These are phyloP conservation scores for Lachnellula cervina DNA, from an alignment of 2,329 filamentous ascomycete species.

Conservation along the genomic window DNA sequence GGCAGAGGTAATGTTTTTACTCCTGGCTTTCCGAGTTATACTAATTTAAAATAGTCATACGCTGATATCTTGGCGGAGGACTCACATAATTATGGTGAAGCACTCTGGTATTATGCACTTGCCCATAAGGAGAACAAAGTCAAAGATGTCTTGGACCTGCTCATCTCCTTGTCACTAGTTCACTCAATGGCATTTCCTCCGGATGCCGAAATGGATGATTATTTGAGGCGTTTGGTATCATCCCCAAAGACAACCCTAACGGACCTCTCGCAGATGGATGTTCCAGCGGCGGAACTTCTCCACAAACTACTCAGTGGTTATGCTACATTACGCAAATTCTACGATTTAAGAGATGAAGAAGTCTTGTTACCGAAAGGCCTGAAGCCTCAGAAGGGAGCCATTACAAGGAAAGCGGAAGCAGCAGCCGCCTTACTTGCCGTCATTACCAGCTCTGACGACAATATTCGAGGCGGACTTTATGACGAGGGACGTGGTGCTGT, in stretches of 20 bases:
- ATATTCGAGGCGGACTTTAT: constrained; percentile 85
- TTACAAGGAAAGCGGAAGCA: constrained; percentile 62
- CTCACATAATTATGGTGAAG: constrained; percentile 76
- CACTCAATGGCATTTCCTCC: constrained; percentile 79
- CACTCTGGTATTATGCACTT: constrained; percentile 85
- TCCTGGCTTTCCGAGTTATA: not conserved
- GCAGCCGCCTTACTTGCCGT: constrained; percentile 74
- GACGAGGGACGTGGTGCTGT: constrained; percentile 76
- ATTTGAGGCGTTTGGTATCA: constrained; percentile 64
- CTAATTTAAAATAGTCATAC: constrained; percentile 60
- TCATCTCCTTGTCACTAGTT: constrained; percentile 82
- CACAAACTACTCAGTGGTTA: constrained; percentile 88
- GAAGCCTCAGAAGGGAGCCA: constrained; percentile 38
- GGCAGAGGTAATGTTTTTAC: constrained; percentile 62
- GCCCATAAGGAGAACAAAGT: constrained; percentile 75
- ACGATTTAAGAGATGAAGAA: constrained; percentile 77
- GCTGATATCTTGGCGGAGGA: constrained; percentile 70
- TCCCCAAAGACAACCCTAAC: constrained; percentile 69
- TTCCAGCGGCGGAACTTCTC: constrained; percentile 76
- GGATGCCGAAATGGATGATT: constrained; percentile 64
- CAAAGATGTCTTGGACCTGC: constrained; percentile 76
- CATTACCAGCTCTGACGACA: constrained; percentile 80
- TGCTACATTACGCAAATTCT: constrained; percentile 84
- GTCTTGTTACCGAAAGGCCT: constrained; percentile 34
- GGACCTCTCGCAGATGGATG: constrained; percentile 66